phyloP scores from a whole-genome alignment of 176 grass and related monocot genomes.

The Triticum monococcum region DNA sequence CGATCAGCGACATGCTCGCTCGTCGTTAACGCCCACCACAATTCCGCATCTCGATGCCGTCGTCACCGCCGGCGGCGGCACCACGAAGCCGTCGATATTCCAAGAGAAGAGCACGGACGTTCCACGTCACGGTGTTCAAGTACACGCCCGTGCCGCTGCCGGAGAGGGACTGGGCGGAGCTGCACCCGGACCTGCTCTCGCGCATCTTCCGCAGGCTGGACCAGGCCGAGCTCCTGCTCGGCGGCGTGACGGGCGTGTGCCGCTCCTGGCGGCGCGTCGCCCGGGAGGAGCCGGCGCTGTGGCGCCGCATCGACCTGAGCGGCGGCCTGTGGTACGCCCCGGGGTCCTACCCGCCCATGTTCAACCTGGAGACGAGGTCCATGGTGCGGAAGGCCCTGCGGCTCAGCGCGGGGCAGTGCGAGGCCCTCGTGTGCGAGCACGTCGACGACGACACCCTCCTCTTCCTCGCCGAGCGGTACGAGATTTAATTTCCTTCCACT shows the following conservation, averaged over 20 bases:
- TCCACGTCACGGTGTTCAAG: background rate
- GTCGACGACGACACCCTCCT: background rate
- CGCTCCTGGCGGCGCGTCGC: background rate
- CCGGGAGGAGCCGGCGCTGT: conserved; percentile 2
- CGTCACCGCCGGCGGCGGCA: background rate
- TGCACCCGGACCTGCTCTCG: background rate
- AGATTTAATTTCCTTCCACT: background rate
- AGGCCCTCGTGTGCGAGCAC: background rate
- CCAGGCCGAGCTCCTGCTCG: background rate
- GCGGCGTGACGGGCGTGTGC: background rate
- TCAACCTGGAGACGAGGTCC: background rate
- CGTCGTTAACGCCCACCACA: too few relatives aligned
- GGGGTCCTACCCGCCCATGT: background rate
- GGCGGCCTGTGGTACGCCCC: background rate
- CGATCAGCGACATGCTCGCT: too few relatives aligned
- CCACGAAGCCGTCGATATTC: background rate
- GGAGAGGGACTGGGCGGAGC: background rate
- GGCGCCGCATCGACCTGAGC: conserved; percentile 18
- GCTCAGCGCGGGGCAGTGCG: conserved; percentile 4
- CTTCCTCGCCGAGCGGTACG: background rate
- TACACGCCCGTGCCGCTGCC: background rate
- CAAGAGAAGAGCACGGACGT: background rate
- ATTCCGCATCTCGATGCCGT: too few relatives aligned
- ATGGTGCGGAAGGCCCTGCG: background rate
- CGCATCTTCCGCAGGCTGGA: background rate